phyloP scores from a whole-genome alignment of 2,329 filamentous ascomycete genomes.

The Trichoderma semiorbis region DNA sequence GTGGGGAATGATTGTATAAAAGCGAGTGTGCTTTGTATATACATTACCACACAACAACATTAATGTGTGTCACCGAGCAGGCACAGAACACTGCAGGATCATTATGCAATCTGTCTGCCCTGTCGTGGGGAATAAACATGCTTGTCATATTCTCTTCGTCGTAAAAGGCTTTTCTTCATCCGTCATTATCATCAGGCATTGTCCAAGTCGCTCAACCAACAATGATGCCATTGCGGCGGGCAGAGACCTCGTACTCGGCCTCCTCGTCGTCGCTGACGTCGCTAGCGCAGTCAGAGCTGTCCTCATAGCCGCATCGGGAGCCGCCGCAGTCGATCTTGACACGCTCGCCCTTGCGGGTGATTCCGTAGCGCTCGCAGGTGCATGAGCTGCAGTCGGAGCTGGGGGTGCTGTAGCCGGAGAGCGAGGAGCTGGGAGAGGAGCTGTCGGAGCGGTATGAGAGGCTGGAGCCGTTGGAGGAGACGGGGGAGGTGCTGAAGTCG shows the following conservation, averaged over 20 bases:
- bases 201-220: constrained; percentile 39
- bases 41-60: constrained; percentile 27
- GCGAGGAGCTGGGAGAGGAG: constrained; percentile 68
- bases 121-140: constrained; percentile 36
- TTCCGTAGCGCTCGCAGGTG: constrained; percentile 94
- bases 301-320: constrained; percentile 78
- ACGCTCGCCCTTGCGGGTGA: constrained; percentile 87
- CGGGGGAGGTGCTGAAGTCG: constrained; percentile 55
- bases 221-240: constrained; percentile 63
- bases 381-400: constrained; percentile 74
- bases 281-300: constrained; percentile 58
- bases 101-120: constrained; percentile 24
- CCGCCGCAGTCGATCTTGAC: constrained; percentile 97
- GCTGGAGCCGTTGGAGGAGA: constrained; percentile 66
- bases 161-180: constrained; percentile 20
- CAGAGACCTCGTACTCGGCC: constrained; percentile 43
- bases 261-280: constrained; percentile 59
- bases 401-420: constrained; percentile 76
- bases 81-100: constrained; percentile 27
- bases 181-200: neutral
- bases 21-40: constrained; percentile 26
- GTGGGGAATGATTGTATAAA: constrained; percentile 25
- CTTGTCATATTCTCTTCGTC: constrained; percentile 28
- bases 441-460: constrained; percentile 70
- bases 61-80: constrained; percentile 27